Conservation (phyloP, 2,329 filamentous ascomycete species). For the Helotiales sp. region DNA sequence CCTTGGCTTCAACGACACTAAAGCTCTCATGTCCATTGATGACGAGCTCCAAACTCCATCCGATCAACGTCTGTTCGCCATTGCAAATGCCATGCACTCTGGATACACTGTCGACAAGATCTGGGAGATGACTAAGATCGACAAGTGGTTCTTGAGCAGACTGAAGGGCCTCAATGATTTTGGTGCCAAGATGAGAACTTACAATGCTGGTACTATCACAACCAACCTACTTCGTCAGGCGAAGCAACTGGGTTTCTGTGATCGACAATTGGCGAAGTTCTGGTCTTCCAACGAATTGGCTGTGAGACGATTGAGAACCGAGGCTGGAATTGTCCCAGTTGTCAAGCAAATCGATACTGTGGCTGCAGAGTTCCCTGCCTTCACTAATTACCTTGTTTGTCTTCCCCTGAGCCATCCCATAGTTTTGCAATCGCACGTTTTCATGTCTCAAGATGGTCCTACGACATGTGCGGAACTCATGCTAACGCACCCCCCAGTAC, state of each 20-base stretch:
- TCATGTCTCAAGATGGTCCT: too few species aligned
- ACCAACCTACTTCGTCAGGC: constrained; percentile 76
- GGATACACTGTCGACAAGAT: constrained; percentile 97
- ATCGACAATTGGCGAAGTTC: constrained; percentile 92
- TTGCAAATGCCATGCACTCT: constrained; percentile 94
- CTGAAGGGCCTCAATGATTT: constrained; percentile 92
- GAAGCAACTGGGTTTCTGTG: constrained; percentile 93
- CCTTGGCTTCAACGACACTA: constrained; percentile 89
- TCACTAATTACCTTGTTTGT: constrained; percentile 74
- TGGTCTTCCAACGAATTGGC: constrained; percentile 94
- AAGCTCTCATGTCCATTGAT: constrained; percentile 92
- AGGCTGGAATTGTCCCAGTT: constrained; percentile 82
- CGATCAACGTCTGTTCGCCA: constrained; percentile 95
- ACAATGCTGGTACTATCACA: constrained; percentile 67
- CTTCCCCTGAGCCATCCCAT: too few species aligned
- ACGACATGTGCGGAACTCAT: too few species aligned
- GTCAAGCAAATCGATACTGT: constrained; percentile 99
- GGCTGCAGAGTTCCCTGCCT: constrained; percentile 92
- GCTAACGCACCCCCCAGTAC: constrained; percentile 53
- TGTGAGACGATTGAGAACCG: constrained; percentile 81
- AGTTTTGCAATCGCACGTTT: too few species aligned
- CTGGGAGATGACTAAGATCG: constrained; percentile 97
- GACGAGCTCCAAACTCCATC: constrained; percentile 96
- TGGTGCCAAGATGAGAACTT: constrained; percentile 75
- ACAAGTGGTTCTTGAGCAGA: constrained; percentile 96